Conservation (phyloP, 345 rosid species). For the Gynandropsis gynandra region DNA sequence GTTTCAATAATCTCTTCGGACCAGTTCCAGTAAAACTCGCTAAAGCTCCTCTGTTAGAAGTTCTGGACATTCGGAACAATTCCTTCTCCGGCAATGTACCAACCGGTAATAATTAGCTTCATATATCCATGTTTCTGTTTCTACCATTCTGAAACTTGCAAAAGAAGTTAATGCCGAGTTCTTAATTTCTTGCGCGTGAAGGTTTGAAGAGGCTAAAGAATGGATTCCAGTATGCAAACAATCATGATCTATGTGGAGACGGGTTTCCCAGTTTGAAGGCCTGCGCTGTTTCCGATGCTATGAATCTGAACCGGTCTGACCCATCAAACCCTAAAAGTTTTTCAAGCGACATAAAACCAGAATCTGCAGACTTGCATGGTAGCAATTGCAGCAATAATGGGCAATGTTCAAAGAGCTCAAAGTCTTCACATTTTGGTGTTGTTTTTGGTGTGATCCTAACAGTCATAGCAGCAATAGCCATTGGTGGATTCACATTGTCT, state of each 20-base stretch:
- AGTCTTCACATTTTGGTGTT: slow-evolving; percentile 31
- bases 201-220: slow-evolving; percentile 60
- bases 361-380: slow-evolving; percentile 47
- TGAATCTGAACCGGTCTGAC: slow-evolving; percentile 47
- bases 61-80: slow-evolving; percentile 79
- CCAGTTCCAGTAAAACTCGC: slow-evolving; percentile 70
- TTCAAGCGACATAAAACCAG: slow-evolving; percentile 43
- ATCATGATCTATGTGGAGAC: slow-evolving; percentile 65
- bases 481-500: slow-evolving; percentile 41
- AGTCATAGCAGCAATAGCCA: slow-evolving; percentile 29
- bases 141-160: neutral
- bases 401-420: slow-evolving; percentile 28
- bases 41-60: slow-evolving; percentile 48
- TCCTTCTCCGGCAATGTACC: slow-evolving; percentile 81
- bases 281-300: slow-evolving; percentile 38
- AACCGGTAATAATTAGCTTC: slow-evolving; percentile 41
- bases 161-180: neutral
- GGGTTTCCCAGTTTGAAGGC: slow-evolving; percentile 47
- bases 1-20: slow-evolving; percentile 80
- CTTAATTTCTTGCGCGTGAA: slow-evolving; percentile 24
- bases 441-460: slow-evolving; percentile 42
- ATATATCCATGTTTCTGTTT: neutral
- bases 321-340: slow-evolving; percentile 49
- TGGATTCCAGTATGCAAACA: slow-evolving; percentile 73
- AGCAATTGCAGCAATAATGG: slow-evolving; percentile 33